Evolutionary conservation across 169 alveolate genomes (phyloP).

Genomic region (Eimeria praecox): DNA sequence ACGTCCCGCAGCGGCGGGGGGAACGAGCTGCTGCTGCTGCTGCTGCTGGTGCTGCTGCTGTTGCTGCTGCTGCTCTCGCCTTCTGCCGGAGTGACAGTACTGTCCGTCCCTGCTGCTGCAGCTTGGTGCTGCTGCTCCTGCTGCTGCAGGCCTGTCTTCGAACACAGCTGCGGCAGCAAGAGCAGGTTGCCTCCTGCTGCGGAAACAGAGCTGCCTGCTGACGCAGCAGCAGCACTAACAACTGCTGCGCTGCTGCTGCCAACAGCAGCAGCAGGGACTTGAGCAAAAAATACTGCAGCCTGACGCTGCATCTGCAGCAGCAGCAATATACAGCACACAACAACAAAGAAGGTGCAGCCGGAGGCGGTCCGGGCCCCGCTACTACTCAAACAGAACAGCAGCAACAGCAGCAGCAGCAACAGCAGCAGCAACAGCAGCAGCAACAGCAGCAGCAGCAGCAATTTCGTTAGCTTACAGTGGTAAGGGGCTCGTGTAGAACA

Average conservation of each 20-base stretch:
- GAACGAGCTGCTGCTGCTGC: slow-evolving; percentile 49
- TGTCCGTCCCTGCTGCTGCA: slow-evolving; percentile 52
- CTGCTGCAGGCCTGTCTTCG: slow-evolving; percentile 57
- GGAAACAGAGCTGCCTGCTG: slow-evolving; percentile 56
- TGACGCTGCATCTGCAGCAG: slow-evolving; percentile 77
- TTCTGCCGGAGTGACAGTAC: slow-evolving; percentile 6
- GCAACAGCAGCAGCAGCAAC: not conserved
- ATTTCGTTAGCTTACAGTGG: not conserved
- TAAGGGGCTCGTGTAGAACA: not conserved
- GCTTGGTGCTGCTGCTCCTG: slow-evolving; percentile 54
- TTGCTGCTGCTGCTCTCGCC: slow-evolving; percentile 47
- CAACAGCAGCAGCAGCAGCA: slow-evolving; percentile 28
- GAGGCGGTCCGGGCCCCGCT: too few species aligned
- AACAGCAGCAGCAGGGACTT: slow-evolving; percentile 58
- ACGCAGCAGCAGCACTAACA: slow-evolving; percentile 70
- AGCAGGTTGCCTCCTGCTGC: slow-evolving; percentile 60
- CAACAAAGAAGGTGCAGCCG: not conserved
- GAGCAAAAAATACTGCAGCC: slow-evolving; percentile 54
- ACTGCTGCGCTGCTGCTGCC: slow-evolving; percentile 78
- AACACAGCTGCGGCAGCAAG: slow-evolving; percentile 61
- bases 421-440: not conserved
- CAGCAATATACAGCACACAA: not conserved
- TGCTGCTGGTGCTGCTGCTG: slow-evolving; percentile 37
- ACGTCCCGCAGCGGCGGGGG: slow-evolving; percentile 61
- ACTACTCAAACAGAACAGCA: not conserved